Conservation (phyloP, 208 protist species). For the Acanthamoeba divionensis region DNA sequence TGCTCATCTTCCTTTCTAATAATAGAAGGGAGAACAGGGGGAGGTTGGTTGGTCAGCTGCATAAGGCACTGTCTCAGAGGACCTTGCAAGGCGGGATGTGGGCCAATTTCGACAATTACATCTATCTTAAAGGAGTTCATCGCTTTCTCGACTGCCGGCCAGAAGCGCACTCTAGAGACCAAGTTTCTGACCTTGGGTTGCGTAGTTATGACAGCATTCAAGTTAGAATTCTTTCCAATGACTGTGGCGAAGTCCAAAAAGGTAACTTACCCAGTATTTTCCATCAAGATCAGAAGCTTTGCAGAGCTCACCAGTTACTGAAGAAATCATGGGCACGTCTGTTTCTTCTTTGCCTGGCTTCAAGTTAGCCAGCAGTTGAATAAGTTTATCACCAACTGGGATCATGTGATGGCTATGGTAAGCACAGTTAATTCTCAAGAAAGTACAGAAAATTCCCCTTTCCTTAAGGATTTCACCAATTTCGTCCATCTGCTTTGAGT, state of each 20-base stretch:
- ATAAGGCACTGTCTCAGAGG: background rate
- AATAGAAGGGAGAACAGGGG: background rate
- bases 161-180: conserved; percentile 33
- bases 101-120: background rate
- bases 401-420: conserved; percentile 31
- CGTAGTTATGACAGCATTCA: too few species aligned
- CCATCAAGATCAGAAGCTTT: background rate
- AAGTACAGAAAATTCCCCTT: background rate
- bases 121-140: background rate
- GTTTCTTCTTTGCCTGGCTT: background rate
- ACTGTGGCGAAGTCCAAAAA: too few species aligned
- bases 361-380: background rate
- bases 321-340: conserved; percentile 6
- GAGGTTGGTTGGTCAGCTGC: background rate
- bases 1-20: conserved; percentile 22
- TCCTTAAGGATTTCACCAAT: background rate
- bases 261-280: conserved; percentile 25
- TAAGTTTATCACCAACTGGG: background rate
- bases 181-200: too few species aligned
- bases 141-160: background rate
- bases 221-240: too few species aligned
- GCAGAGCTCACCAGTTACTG: background rate
- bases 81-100: background rate
- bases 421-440: conserved; percentile 15
- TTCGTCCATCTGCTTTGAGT: background rate